Evolutionary conservation across 1,139 yeast species (phyloP), one percentile per base, ranked within the genome.

Genomic region (Taphrina wiesneri): DNA sequence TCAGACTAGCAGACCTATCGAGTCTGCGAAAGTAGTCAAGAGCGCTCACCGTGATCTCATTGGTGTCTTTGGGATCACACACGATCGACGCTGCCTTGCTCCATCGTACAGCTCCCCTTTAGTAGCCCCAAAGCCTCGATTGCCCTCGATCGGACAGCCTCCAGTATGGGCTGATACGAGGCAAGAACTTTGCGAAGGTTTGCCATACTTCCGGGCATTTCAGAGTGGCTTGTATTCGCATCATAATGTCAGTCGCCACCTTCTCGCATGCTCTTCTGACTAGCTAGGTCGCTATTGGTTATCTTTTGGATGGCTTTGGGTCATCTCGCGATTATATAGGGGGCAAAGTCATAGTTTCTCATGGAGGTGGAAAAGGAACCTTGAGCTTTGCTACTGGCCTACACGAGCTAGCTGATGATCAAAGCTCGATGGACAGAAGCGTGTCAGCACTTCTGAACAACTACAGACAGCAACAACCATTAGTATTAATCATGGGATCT

Each of bases 111-210:
- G 34, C 34, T 30, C 11, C 9, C 34, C 34, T 6, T 7, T 39
- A 39, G n/a, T 17, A 15, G 21, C 21, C 21, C 45, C 45, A 5
- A 39, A 15, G 45, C 45, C n/a, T 6, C 6, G 45, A 39, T 13
- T 39, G 21, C 21, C 45, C 4, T 5, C 45, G 15, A 21, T 45
- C 21, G 49, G 49, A 2, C 25, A 21, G n/a, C 49, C 49, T 23
- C n/a, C 7, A 9, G 49, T 45, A 11, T 45, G 49, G 49, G 49
- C 59, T 19, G 41, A 64, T 41, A 64, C 67, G 9, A 21, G 54
- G n/a, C 67, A 64, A 45, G 67, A 64, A 43, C 65, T 64, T 39
- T 64, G 67, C 41, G 67, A 64, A 39, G 63, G 60, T 23, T 13
- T 51, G 21, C 63, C 63, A 2, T 56, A 60, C 25, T 65, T 65